These are phyloP conservation scores for Primulina eburnea DNA, from an alignment of 257 asterid genomes.

Conservation along the genomic window DNA sequence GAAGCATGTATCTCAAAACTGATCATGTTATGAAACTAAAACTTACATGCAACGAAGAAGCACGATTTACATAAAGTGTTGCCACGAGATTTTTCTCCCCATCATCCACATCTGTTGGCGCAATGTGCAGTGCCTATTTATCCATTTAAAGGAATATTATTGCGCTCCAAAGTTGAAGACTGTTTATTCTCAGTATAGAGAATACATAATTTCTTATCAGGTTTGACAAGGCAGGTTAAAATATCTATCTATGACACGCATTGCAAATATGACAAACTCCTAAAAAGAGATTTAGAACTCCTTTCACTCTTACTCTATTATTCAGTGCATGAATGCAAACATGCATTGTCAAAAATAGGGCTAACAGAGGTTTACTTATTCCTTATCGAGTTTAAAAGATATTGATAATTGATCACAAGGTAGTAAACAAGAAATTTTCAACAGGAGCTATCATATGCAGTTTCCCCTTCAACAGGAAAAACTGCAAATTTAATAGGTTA, in stretches of 20 bases:
- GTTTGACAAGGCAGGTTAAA: not conserved
- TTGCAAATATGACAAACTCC: not conserved
- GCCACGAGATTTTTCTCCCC: conserved; percentile 53
- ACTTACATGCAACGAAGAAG: conserved; percentile 77
- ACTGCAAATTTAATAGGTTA: too few relatives aligned
- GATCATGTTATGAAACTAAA: not conserved
- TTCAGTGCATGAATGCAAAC: not conserved
- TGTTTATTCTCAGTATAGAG: conserved; percentile 1
- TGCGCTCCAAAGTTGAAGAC: conserved; percentile 13
- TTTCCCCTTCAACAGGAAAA: too few relatives aligned
- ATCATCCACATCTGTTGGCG: conserved; percentile 61
- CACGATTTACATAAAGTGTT: conserved; percentile 79
- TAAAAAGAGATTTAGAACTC: conserved; percentile 13
- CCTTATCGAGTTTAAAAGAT: not conserved
- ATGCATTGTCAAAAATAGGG: not conserved
- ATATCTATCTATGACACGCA: not conserved
- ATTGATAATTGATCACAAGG: too few relatives aligned
- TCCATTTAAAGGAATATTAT: conserved; percentile 22
- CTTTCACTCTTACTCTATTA: not conserved
- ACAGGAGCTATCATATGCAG: too few relatives aligned
- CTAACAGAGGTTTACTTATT: not conserved
- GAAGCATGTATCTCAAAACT: conserved; percentile 13
- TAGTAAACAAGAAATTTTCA: too few relatives aligned
- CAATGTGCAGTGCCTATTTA: conserved; percentile 70
- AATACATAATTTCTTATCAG: not conserved